A percentile compares a stretch with the other conserved stretches of the same genome.
phyloP scores from a whole-genome alignment of 768 basidiomycete genomes.

The Mycena crocata region DNA sequence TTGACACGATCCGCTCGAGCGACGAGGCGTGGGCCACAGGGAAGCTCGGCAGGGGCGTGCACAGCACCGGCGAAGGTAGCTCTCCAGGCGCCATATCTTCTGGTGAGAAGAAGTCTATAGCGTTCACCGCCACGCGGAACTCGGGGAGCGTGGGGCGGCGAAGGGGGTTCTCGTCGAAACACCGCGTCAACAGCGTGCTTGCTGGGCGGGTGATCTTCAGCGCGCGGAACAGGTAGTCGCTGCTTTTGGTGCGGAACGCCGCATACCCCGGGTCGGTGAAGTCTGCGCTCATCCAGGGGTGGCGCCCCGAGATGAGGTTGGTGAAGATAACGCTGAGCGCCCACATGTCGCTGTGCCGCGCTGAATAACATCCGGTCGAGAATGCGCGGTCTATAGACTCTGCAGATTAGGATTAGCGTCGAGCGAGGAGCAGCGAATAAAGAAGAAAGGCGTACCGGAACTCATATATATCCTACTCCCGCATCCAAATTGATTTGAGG shows the following conservation, averaged over 20 bases:
- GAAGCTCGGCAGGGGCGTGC: background rate
- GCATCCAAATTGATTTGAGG: conserved; percentile 18
- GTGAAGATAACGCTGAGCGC: conserved; percentile 14
- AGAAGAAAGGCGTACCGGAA: conserved; percentile 13
- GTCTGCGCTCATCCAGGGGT: background rate
- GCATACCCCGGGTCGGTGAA: background rate
- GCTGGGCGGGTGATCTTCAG: conserved; percentile 10
- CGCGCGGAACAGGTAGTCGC: background rate
- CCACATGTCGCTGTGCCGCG: conserved; percentile 2
- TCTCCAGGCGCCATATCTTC: background rate
- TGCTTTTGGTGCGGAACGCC: conserved; percentile 4
- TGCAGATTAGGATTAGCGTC: background rate
- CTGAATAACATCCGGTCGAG: background rate
- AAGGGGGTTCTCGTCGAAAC: conserved; percentile 14
- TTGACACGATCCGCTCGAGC: background rate
- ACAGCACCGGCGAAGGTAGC: background rate
- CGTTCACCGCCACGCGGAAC: conserved; percentile 1
- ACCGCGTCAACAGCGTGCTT: conserved; percentile 14
- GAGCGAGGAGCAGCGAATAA: background rate
- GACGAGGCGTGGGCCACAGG: background rate
- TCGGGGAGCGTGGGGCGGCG: background rate
- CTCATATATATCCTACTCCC: conserved; percentile 19
- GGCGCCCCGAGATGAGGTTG: conserved; percentile 3
- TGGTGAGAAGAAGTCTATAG: background rate
- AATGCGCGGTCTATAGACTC: conserved; percentile 5